Percentiles rank a stretch among this genome's conserved stretches.
Evolutionary conservation across 176 grass and related monocot genomes (phyloP).

Genomic region (Miscanthus lutarioriparius): DNA sequence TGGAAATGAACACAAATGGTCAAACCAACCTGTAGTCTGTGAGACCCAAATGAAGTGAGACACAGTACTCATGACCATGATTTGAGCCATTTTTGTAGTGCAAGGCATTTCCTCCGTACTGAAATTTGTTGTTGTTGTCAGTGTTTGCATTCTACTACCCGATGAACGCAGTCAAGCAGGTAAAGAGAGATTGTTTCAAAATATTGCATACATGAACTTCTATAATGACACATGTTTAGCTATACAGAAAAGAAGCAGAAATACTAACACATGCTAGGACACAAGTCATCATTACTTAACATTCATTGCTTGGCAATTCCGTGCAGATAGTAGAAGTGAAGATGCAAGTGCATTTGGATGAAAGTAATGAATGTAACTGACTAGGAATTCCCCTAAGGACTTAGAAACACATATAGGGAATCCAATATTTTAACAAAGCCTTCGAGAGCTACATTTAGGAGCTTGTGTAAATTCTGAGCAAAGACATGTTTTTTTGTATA

Average conservation of each 20-base stretch:
- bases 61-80: constrained; percentile 18
- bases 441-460: neutral
- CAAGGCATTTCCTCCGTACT: constrained; percentile 70
- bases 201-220: constrained; percentile 13
- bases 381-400: neutral
- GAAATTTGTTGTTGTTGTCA: constrained; percentile 39
- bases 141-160: neutral
- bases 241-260: neutral
- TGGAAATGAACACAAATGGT: neutral
- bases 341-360: neutral
- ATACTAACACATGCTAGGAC: neutral
- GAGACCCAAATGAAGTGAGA: constrained; percentile 84
- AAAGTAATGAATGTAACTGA: neutral
- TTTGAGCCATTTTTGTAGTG: constrained; percentile 46
- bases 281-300: neutral
- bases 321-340: neutral
- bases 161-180: neutral
- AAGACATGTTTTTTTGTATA: neutral
- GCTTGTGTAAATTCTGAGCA: neutral
- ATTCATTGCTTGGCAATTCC: neutral
- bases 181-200: neutral
- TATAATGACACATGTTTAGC: neutral
- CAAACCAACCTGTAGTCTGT: constrained; percentile 84
- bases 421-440: neutral
- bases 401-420: neutral